Evolutionary conservation across 2,329 filamentous ascomycete genomes (phyloP).

Genomic region (Ceratocystis huliohia): DNA sequence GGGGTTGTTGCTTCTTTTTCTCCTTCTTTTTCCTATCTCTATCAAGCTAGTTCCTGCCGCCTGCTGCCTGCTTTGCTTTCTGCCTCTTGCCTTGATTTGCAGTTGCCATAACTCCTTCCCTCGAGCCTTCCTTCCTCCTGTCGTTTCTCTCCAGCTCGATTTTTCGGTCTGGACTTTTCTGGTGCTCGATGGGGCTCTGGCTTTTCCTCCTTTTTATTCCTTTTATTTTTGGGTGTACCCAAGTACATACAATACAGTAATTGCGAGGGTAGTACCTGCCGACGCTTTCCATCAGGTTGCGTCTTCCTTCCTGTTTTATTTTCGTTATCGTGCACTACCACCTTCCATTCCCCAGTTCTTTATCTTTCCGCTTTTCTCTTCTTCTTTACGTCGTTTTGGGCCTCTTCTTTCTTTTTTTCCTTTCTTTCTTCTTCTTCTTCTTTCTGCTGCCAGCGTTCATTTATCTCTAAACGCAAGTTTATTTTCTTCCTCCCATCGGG

Average conservation of each 20-base stretch:
- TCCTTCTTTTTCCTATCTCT: neutral
- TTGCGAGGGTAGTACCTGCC: neutral
- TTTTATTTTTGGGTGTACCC: neutral
- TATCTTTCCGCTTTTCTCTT: conserved; percentile 4
- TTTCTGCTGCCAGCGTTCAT: neutral
- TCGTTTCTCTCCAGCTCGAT: neutral
- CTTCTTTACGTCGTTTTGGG: neutral
- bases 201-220: neutral
- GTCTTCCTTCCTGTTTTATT: neutral
- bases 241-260: neutral
- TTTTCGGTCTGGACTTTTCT: neutral
- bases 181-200: too few species aligned
- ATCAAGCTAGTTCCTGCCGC: neutral
- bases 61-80: neutral
- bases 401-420: neutral
- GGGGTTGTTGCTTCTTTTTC: neutral
- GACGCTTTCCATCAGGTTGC: neutral
- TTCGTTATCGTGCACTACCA: conserved; percentile 7
- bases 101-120: neutral
- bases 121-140: neutral
- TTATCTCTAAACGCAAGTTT: neutral
- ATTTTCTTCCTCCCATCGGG: neutral
- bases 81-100: neutral
- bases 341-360: neutral
- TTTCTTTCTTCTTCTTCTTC: neutral